These are phyloP conservation scores for Agaricus blazei DNA, from an alignment of 768 basidiomycete genomes.

Conservation along the genomic window DNA sequence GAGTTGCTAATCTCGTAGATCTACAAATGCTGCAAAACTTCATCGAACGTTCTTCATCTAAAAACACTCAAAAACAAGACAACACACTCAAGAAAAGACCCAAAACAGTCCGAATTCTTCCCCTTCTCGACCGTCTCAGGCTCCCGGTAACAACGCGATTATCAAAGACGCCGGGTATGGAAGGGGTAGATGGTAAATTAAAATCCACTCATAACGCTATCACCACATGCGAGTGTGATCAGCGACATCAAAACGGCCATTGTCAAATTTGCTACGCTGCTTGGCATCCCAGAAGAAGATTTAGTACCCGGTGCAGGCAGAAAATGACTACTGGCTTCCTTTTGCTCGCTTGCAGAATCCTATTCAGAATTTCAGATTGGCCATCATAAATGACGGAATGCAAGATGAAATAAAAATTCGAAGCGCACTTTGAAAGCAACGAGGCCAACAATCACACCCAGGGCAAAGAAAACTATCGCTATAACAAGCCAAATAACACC, in stretches of 20 bases:
- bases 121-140: no score
- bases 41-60: no score
- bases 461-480: slow-evolving; percentile 69
- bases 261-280: not conserved
- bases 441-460: slow-evolving; percentile 73
- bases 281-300: slow-evolving; percentile 23
- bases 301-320: slow-evolving; percentile 54
- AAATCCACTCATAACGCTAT: not conserved
- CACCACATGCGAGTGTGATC: not conserved
- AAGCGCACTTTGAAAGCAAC: slow-evolving; percentile 73
- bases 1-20: no score
- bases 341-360: slow-evolving; percentile 19
- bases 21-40: no score
- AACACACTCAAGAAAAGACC: no score
- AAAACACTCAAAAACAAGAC: no score
- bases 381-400: slow-evolving; percentile 18
- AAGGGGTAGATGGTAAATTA: not conserved
- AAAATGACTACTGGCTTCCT: slow-evolving; percentile 38
- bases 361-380: not conserved
- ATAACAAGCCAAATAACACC: slow-evolving; percentile 83
- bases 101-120: no score
- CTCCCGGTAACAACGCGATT: not conserved
- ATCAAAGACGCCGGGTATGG: not conserved
- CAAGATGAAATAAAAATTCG: slow-evolving; percentile 30
- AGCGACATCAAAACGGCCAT: not conserved